Evolutionary conservation across 1,284 basidiomycete genomes (phyloP), one percentile per base, ranked within the genome.

Genomic region (Irpex rosettiformis): DNA sequence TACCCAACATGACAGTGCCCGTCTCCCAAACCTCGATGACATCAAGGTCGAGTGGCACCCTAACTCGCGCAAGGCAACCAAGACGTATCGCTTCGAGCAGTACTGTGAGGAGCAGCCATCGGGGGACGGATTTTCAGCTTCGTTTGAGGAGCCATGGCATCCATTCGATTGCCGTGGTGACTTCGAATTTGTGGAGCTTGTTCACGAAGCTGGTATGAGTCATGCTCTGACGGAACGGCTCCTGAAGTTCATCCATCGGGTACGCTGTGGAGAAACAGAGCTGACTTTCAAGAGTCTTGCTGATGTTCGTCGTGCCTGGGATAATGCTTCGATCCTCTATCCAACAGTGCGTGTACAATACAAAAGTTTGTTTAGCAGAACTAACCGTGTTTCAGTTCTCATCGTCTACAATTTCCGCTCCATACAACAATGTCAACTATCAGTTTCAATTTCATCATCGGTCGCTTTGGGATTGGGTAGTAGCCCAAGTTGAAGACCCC

Each of bases 391-490:
- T 3, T 49, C 59, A 61, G 60, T 66, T 62, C 59, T 66, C 77
- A 66, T 71, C 71, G 66, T 71, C 67, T 10, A 74, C 66, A 56
- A 57, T 10, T 47, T 29, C 7, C 40, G 28, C 4, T 11, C 10
- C 16, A 16, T 37, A 37, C 33, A 37, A 37, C 11, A 16, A 16
- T 8, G 33, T 37, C 4, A 3, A 37, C 16, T 16, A 37, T 11
- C 11, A 37, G 2, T 68, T 57, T 47, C 58, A 64, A 7, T 33
- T 68, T 1, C 51, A 60, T 25, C 43, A 27, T 16, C 61, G 62
- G 3, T 59, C 63, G 11, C 16, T 73, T 0, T 72, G 68, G 69
- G 59, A 71, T 2, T 74, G 70, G 70, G 60, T 40, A 0, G 29
- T 64, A 1, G 62, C 67, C 22, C 58, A 70, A 1, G 16, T 74